These are phyloP conservation scores for Blastocladiella britannica DNA, from an alignment of 192 early-diverging fungal species.

Conservation along the genomic window DNA sequence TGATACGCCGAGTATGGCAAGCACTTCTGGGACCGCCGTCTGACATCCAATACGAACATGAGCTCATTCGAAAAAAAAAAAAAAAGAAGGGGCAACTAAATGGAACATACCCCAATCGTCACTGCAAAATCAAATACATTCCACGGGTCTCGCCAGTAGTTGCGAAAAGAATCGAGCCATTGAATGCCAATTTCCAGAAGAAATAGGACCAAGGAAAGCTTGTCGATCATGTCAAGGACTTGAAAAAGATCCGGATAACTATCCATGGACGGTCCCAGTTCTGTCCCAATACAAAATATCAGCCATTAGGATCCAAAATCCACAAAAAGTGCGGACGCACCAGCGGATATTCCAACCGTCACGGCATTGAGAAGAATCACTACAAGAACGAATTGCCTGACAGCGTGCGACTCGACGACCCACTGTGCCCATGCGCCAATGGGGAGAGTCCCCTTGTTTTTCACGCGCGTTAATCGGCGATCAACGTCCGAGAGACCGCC, in stretches of 20 bases:
- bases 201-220: conserved; percentile 4
- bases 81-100: no score
- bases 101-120: neutral
- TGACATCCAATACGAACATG: no score
- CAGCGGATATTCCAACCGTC: conserved; percentile 5
- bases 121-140: conserved; percentile 7
- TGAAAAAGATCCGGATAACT: conserved; percentile 4
- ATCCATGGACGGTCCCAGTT: neutral
- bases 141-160: conserved; percentile 7
- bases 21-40: conserved; percentile 6
- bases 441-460: conserved; percentile 13
- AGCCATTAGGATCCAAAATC: no score
- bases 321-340: no score
- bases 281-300: no score
- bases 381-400: conserved; percentile 3
- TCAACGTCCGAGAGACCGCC: conserved; percentile 12
- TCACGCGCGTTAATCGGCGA: conserved; percentile 15
- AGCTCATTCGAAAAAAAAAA: no score
- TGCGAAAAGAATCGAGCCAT: conserved; percentile 5
- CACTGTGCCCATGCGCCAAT: conserved; percentile 21
- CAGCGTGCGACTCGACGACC: conserved; percentile 6
- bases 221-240: conserved; percentile 1
- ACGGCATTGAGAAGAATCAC: conserved; percentile 5
- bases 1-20: conserved; percentile 1
- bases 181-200: conserved; percentile 6